Evolutionary conservation across 1,139 yeast genomes (phyloP).

Genomic region (Taphrina betulina): DNA sequence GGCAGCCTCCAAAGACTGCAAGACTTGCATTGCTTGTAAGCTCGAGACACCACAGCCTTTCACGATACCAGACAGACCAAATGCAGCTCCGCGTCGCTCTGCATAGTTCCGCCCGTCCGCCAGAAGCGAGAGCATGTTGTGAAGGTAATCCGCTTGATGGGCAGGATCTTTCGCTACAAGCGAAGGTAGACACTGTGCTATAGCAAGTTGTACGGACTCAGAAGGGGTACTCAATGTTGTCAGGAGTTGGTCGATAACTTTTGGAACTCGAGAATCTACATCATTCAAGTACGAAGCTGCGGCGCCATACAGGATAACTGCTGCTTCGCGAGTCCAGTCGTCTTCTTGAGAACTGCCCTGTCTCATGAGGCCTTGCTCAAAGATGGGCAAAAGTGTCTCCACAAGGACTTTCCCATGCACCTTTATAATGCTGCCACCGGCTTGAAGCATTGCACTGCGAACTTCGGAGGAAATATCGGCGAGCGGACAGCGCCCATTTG

Average conservation of each 20-base stretch:
- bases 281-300: constrained; percentile 74
- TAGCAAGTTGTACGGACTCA: constrained; percentile 83
- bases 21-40: constrained; percentile 69
- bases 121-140: constrained; percentile 58
- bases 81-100: constrained; percentile 87
- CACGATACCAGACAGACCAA: constrained; percentile 89
- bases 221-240: constrained; percentile 81
- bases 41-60: constrained; percentile 85
- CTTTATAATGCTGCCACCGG: constrained; percentile 74
- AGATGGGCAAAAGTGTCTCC: constrained; percentile 70
- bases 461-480: constrained; percentile 74
- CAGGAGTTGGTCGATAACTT: constrained; percentile 66
- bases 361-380: constrained; percentile 58
- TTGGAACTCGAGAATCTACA: constrained; percentile 61
- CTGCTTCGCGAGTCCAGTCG: constrained; percentile 71
- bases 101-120: constrained; percentile 55
- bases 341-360: constrained; percentile 50
- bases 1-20: constrained; percentile 75
- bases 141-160: constrained; percentile 56
- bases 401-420: constrained; percentile 63
- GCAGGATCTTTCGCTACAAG: constrained; percentile 56
- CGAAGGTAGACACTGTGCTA: constrained; percentile 81
- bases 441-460: constrained; percentile 79
- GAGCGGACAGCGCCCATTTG: constrained; percentile 51
- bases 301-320: constrained; percentile 82